Conservation (phyloP, 192 early-diverging fungal genomes). For the Coemansia sp. region DNA sequence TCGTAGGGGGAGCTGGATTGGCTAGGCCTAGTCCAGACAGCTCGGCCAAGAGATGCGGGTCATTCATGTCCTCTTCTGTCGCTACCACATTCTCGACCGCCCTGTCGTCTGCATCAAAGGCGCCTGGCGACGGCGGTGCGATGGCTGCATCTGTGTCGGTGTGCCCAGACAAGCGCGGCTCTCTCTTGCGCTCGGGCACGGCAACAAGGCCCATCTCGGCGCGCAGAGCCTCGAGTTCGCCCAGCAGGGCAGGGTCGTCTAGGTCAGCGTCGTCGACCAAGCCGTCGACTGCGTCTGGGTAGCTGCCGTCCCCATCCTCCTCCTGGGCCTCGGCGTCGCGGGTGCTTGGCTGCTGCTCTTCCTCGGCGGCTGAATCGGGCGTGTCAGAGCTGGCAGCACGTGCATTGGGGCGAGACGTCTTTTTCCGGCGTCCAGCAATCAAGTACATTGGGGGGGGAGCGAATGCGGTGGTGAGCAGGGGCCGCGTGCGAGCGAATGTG, state of each 20-base stretch:
- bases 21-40: constrained; percentile 9
- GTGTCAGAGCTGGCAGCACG: not conserved
- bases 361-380: not conserved
- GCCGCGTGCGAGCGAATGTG: too few relatives aligned
- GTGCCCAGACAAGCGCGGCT: not conserved
- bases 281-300: too few relatives aligned
- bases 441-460: constrained; percentile 18
- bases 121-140: not conserved
- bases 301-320: not conserved
- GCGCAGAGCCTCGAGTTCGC: constrained; percentile 38
- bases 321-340: not conserved
- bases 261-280: constrained; percentile 23
- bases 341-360: not conserved
- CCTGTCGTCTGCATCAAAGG: constrained; percentile 13
- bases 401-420: too few relatives aligned
- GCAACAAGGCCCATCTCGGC: constrained; percentile 29
- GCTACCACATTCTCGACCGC: constrained; percentile 15
- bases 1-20: not conserved
- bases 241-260: constrained; percentile 36
- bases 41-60: constrained; percentile 32
- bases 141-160: not conserved
- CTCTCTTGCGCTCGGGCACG: not conserved
- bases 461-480: too few relatives aligned
- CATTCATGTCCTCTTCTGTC: constrained; percentile 45
- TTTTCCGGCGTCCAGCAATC: constrained; percentile 24